These are phyloP conservation scores for Candida andamanensis DNA, from an alignment of 805 yeast species.

Conservation along the genomic window DNA sequence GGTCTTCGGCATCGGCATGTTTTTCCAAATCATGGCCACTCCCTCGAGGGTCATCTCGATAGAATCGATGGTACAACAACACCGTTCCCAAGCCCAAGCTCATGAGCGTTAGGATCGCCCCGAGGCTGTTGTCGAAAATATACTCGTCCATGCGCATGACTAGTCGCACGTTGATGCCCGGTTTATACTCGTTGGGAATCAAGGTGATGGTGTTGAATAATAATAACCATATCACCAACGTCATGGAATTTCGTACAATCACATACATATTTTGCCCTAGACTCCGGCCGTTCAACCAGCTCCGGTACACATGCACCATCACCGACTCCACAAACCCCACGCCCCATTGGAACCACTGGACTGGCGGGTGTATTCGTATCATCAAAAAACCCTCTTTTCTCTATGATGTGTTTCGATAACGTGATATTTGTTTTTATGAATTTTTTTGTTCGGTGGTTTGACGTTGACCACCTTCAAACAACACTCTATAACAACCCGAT, in stretches of 20 bases:
- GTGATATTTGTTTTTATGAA: no score
- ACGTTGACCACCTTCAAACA: no score
- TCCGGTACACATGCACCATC: slow-evolving; percentile 2
- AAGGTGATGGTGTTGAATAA: slow-evolving; percentile 7
- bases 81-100: slow-evolving; percentile 19
- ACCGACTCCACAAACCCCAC: not conserved
- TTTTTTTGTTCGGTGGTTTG: no score
- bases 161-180: slow-evolving; percentile 44
- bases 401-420: no score
- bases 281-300: slow-evolving; percentile 8
- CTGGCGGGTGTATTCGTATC: no score
- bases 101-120: slow-evolving; percentile 9
- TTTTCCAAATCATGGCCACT: not conserved
- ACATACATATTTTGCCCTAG: slow-evolving; percentile 2
- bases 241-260: slow-evolving; percentile 1
- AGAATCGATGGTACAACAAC: slow-evolving; percentile 3
- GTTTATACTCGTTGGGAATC: slow-evolving; percentile 42
- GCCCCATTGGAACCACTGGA: no score
- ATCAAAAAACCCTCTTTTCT: no score
- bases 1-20: not conserved
- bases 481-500: no score
- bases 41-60: not conserved
- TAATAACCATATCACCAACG: slow-evolving; percentile 10
- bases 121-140: slow-evolving; percentile 23
- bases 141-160: slow-evolving; percentile 40